phyloP scores from a whole-genome alignment of 331 rosid species.

The Phaseolus coccineus region DNA sequence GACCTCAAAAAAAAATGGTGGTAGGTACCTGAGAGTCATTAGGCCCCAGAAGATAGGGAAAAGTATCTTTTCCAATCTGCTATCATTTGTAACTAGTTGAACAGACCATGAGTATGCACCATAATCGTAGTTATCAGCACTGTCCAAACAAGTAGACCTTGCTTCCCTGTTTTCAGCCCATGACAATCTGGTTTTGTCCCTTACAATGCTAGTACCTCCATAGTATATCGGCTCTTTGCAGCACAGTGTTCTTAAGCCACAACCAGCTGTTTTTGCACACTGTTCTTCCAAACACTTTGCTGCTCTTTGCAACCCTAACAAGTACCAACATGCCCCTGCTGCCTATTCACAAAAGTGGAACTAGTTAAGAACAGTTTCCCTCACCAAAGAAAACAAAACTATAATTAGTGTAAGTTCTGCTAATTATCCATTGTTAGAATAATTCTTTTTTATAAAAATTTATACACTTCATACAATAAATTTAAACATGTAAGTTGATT shows the following conservation, averaged over 20 bases:
- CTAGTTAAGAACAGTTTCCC: not conserved
- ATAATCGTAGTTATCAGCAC: slow-evolving; percentile 65
- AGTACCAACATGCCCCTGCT: slow-evolving; percentile 98
- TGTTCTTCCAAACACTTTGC: slow-evolving; percentile 72
- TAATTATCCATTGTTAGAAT: too few relatives aligned
- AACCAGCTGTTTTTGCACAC: slow-evolving; percentile 58
- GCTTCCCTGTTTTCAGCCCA: slow-evolving; percentile 78
- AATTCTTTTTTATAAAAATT: too few relatives aligned
- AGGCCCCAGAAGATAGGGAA: slow-evolving; percentile 95
- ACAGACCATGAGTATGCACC: slow-evolving; percentile 89
- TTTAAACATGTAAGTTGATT: too few relatives aligned
- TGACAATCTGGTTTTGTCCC: slow-evolving; percentile 57
- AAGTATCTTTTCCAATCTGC: slow-evolving; percentile 81
- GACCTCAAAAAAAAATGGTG: not conserved
- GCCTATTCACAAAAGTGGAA: slow-evolving; percentile 51
- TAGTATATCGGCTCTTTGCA: slow-evolving; percentile 73
- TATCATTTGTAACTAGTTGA: slow-evolving; percentile 79
- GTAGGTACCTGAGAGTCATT: slow-evolving; percentile 83
- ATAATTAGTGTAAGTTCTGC: too few relatives aligned
- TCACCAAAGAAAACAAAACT: not conserved
- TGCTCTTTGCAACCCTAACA: slow-evolving; percentile 91
- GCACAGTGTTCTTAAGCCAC: slow-evolving; percentile 61
- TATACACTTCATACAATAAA: too few relatives aligned
- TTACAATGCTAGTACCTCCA: slow-evolving; percentile 54
- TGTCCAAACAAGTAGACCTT: slow-evolving; percentile 70